phyloP scores from a whole-genome alignment of 2,329 filamentous ascomycete species.

The Tolypocladium amazonense region DNA sequence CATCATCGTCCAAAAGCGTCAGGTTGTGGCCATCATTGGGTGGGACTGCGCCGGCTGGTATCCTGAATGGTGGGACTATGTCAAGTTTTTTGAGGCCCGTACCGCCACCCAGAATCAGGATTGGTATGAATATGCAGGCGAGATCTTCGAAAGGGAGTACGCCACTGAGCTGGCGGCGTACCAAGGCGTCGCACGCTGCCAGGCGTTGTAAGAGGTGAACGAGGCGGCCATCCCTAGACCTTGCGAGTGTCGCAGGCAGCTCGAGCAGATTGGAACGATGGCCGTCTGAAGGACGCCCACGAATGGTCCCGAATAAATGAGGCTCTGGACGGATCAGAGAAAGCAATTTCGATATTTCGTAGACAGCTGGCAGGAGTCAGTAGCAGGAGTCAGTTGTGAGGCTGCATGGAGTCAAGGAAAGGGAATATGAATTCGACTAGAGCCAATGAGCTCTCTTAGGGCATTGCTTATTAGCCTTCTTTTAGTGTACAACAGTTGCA shows the following conservation, averaged over 20 bases:
- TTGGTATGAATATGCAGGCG: slow-evolving; percentile 19
- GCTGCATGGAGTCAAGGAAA: not conserved
- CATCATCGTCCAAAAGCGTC: slow-evolving; percentile 14
- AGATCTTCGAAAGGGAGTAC: slow-evolving; percentile 15
- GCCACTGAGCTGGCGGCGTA: slow-evolving; percentile 17
- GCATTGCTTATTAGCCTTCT: slow-evolving; percentile 4
- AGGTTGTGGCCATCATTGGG: slow-evolving; percentile 14
- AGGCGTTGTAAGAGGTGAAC: slow-evolving; percentile 7
- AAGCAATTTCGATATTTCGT: no score
- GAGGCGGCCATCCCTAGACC: no score
- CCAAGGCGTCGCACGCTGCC: slow-evolving; percentile 18
- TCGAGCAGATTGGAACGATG: not conserved
- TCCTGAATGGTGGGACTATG: slow-evolving; percentile 24
- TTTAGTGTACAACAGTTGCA: not conserved
- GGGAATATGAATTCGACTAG: not conserved
- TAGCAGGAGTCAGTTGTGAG: not conserved
- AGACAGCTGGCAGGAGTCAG: not conserved
- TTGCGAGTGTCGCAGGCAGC: not conserved
- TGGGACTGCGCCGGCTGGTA: slow-evolving; percentile 22
- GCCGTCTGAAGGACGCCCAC: not conserved
- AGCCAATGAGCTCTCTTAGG: not conserved
- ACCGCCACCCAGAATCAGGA: slow-evolving; percentile 15
- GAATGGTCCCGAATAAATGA: not conserved
- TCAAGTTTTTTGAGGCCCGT: slow-evolving; percentile 21
- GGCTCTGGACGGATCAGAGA: not conserved